Percentiles rank a stretch among this genome's conserved stretches.
Conservation (phyloP, 2,329 filamentous ascomycete genomes). For the Scolecobasidium constrictum region DNA sequence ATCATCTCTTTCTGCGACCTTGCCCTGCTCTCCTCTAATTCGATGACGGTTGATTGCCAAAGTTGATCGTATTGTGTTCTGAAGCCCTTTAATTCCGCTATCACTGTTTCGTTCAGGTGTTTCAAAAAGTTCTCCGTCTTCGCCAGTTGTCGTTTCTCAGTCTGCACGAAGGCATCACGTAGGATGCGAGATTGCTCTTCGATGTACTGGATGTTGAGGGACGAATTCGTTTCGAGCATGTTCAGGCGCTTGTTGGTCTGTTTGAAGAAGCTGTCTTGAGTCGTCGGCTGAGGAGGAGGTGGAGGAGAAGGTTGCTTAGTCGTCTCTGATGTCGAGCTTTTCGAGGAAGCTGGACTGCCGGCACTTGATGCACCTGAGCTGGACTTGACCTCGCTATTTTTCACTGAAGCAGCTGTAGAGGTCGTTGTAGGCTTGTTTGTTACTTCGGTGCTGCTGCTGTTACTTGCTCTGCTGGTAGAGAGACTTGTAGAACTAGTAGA, state of each 20-base stretch:
- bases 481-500: no score
- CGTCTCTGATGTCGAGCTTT: slow-evolving; percentile 25
- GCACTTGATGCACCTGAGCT: background rate
- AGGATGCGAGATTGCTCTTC: slow-evolving; percentile 90
- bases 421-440: slow-evolving; percentile 6
- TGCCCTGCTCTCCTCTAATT: slow-evolving; percentile 79
- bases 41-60: slow-evolving; percentile 90
- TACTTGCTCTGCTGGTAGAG: no score
- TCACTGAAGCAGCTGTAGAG: no score
- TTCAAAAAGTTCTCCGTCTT: slow-evolving; percentile 76
- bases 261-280: slow-evolving; percentile 97
- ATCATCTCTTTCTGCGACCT: slow-evolving; percentile 74
- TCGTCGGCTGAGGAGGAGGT: slow-evolving; percentile 58
- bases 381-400: no score
- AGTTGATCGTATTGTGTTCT: slow-evolving; percentile 85
- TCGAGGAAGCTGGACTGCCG: background rate
- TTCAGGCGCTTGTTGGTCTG: slow-evolving; percentile 87
- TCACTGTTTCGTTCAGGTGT: slow-evolving; percentile 76
- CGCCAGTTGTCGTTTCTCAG: slow-evolving; percentile 77
- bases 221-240: slow-evolving; percentile 84
- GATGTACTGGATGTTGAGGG: slow-evolving; percentile 87
- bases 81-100: slow-evolving; percentile 67
- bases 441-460: no score
- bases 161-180: slow-evolving; percentile 73
- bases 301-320: slow-evolving; percentile 34